phyloP scores from a whole-genome alignment of 768 basidiomycete species.

The Arthromyces matolae region DNA sequence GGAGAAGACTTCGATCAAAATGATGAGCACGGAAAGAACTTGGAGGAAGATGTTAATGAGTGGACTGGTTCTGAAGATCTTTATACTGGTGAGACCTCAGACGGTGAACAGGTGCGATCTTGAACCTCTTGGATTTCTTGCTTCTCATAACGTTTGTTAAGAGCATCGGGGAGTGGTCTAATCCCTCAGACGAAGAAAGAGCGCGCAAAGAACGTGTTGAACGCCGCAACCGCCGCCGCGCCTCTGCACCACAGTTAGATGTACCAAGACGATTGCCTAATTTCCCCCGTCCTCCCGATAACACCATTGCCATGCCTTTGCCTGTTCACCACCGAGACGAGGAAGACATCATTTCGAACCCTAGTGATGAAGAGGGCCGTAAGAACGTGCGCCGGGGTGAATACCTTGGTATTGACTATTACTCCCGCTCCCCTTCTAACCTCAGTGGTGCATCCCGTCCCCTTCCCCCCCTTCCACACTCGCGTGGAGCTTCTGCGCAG shows the following conservation, averaged over 20 bases:
- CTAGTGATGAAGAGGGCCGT: constrained; percentile 68
- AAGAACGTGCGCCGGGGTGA: constrained; percentile 29
- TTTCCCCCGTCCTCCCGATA: constrained; percentile 74
- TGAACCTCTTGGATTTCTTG: constrained; percentile 6
- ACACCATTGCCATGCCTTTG: constrained; percentile 37
- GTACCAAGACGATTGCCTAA: constrained; percentile 71
- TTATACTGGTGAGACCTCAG: constrained; percentile 49
- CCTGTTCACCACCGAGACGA: constrained; percentile 20
- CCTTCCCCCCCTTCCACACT: constrained; percentile 61
- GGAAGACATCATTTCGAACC: constrained; percentile 80
- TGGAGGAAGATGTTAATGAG: constrained; percentile 52
- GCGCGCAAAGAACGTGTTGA: constrained; percentile 66
- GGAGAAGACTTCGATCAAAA: constrained; percentile 1
- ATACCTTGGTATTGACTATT: constrained; percentile 47
- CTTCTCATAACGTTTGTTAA: constrained; percentile 27
- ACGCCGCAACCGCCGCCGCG: constrained; percentile 53
- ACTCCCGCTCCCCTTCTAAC: constrained; percentile 42
- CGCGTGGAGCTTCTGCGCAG: constrained; percentile 58
- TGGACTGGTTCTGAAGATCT: constrained; percentile 85
- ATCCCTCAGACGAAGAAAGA: constrained; percentile 86
- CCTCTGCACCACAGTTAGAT: constrained; percentile 48
- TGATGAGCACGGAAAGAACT: constrained; percentile 22
- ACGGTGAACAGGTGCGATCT: constrained; percentile 58
- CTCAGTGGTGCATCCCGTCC: constrained; percentile 44
- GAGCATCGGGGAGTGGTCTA: constrained; percentile 88